phyloP scores from a whole-genome alignment of 352 stramenopile genomes.

The Phytophthora ohioensis region DNA sequence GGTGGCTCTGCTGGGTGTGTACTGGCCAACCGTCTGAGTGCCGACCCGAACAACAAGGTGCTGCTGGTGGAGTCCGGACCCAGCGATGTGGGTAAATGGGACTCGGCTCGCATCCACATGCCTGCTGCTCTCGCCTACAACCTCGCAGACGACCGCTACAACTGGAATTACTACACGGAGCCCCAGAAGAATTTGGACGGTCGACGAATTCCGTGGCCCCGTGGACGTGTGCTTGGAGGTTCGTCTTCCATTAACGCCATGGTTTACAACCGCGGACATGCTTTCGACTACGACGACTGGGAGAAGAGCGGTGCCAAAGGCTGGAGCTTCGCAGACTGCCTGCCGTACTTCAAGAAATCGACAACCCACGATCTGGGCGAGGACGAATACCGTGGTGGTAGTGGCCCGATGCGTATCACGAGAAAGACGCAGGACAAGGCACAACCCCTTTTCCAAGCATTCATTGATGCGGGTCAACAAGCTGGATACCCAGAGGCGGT shows the following conservation, averaged over 20 bases:
- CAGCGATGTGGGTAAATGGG: slow-evolving; percentile 72
- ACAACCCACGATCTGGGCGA: slow-evolving; percentile 69
- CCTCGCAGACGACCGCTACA: slow-evolving; percentile 82
- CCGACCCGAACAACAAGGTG: slow-evolving; percentile 80
- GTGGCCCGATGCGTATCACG: slow-evolving; percentile 70
- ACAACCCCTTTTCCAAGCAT: slow-evolving; percentile 81
- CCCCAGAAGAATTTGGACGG: slow-evolving; percentile 80
- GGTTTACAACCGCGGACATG: slow-evolving; percentile 88
- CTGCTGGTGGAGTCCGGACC: slow-evolving; percentile 91
- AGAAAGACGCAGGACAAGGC: slow-evolving; percentile 56
- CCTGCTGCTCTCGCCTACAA: slow-evolving; percentile 82
- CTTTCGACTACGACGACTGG: slow-evolving; percentile 87
- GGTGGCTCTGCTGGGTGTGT: slow-evolving; percentile 91
- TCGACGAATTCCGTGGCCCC: slow-evolving; percentile 75
- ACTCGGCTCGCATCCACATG: slow-evolving; percentile 89
- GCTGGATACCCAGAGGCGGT: slow-evolving; percentile 81
- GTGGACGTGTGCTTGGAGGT: slow-evolving; percentile 84
- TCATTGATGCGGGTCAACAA: slow-evolving; percentile 81
- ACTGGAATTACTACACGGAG: slow-evolving; percentile 86
- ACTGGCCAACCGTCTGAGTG: slow-evolving; percentile 87
- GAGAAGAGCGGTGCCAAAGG: slow-evolving; percentile 60
- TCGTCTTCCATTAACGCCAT: slow-evolving; percentile 91
- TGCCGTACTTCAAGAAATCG: slow-evolving; percentile 86
- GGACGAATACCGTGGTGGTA: slow-evolving; percentile 75
- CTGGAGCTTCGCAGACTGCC: slow-evolving; percentile 85